Evolutionary conservation across 139 green algal species (phyloP), one percentile per base, ranked within the genome.

Genomic region (Micractinium sp.): DNA sequence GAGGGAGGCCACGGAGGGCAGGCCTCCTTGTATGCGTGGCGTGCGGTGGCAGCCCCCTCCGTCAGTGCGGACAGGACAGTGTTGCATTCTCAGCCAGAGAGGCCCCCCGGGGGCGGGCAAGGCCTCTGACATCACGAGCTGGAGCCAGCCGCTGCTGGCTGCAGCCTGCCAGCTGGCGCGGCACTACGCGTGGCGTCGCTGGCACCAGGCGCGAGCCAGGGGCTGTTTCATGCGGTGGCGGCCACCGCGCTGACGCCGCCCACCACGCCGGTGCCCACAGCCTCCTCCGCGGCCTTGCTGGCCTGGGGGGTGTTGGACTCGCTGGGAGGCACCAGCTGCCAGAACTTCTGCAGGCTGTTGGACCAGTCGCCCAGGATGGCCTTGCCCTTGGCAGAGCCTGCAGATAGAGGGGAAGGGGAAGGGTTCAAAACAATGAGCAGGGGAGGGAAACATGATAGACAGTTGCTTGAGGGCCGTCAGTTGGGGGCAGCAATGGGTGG

Each of bases 301-400:
- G 94, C 95, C 89, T 97, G 92, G 20, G 95, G 95, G 38, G 94
- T 95, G 86, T 95, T 92, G 86, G 92, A 91, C 93, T 98, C 96
- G 39, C 90, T 96, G 36, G 98, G 98, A 33, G 98, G 98, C 88
- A 99, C 98, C 85, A 99, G 91, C 94, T 99, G 97, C 97, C 97
- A 99, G 96, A 99, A 99, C 90, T 96, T 96, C 69, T 81, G 41
- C 90, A 98, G 80, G 9, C 87, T 82, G 0, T 77, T 85, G n/a
- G 92, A 90, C 97, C 97, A 99, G 92, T 97, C 93, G 29, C 69
- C 84, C 39, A 88, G 84, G 69, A 88, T 67, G 69, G 84, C 84
- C 84, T 88, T 81, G 86, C 76, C 86, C 82, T 87, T 87, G 82
- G 82, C 19, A 36, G 82, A 87, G 63, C 82, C 82, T 87, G 82